A percentile compares a stretch with the other conserved stretches of the same genome.
Evolutionary conservation across 2,329 filamentous ascomycete genomes (phyloP).

Genomic region (Xylaria hypoxylon): DNA sequence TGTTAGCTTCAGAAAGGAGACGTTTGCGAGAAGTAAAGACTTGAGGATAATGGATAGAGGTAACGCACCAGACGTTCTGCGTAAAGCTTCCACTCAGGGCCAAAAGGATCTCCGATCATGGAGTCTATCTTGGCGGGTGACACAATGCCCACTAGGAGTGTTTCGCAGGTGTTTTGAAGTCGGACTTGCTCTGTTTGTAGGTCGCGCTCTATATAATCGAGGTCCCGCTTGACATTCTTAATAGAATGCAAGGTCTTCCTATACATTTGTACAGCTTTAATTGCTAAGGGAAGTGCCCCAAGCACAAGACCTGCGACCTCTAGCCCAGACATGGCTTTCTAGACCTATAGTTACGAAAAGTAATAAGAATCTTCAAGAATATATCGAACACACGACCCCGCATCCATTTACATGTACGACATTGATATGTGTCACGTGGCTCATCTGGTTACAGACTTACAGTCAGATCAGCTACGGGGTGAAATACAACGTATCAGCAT

Average conservation of each 20-base stretch:
- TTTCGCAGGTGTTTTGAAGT: conserved; percentile 7
- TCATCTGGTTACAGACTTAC: no score
- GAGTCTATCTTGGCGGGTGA: not conserved
- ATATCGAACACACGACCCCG: no score
- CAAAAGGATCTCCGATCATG: conserved; percentile 23
- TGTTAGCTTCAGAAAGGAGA: not conserved
- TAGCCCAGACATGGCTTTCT: not conserved
- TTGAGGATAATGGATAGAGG: not conserved
- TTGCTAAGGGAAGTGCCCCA: conserved; percentile 12
- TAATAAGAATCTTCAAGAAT: no score
- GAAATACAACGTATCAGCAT: no score
- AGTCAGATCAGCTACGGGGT: no score
- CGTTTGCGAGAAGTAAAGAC: no score
- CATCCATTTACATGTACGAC: no score
- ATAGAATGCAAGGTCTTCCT: not conserved
- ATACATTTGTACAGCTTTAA: conserved; percentile 18
- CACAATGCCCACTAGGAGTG: conserved; percentile 11
- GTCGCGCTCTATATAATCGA: conserved; percentile 6
- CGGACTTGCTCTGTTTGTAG: conserved; percentile 11
- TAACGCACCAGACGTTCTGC: conserved; percentile 14
- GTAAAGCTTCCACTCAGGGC: conserved; percentile 19
- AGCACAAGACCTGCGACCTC: conserved; percentile 22
- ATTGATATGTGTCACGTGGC: no score
- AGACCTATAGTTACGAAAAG: no score
- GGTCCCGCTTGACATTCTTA: conserved; percentile 1